Conservation (phyloP, 352 stramenopile species). For the Thalassiosira delicatula region DNA sequence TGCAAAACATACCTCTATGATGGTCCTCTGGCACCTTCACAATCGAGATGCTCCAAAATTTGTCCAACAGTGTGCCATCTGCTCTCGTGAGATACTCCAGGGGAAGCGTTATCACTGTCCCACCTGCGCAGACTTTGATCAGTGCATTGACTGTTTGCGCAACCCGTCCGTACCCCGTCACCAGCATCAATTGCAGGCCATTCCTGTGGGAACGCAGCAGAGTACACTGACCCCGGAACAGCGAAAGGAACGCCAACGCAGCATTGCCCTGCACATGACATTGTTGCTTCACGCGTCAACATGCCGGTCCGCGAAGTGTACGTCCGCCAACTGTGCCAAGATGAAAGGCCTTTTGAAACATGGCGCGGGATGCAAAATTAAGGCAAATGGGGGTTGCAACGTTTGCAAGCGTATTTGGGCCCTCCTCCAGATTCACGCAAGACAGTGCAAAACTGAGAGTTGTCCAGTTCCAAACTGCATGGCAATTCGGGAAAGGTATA, state of each 20-base stretch:
- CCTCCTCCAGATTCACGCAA: constrained; percentile 94
- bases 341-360: constrained; percentile 91
- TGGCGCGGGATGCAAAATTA: constrained; percentile 70
- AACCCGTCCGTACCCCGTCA: too few species aligned
- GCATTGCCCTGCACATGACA: constrained; percentile 96
- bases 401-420: constrained; percentile 97
- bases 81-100: constrained; percentile 92
- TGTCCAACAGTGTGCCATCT: constrained; percentile 95
- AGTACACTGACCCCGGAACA: constrained; percentile 86
- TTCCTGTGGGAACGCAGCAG: too few species aligned
- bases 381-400: constrained; percentile 88
- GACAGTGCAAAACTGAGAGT: constrained; percentile 89
- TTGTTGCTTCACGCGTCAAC: constrained; percentile 95
- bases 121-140: constrained; percentile 91
- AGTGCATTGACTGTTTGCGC: constrained; percentile 91
- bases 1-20: constrained; percentile 99
- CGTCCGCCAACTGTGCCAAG: constrained; percentile 95
- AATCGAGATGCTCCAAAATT: constrained; percentile 97
- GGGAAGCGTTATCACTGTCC: constrained; percentile 94
- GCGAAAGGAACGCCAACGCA: constrained; percentile 92
- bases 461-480: constrained; percentile 95
- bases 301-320: constrained; percentile 90
- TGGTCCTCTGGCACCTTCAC: constrained; percentile 98
- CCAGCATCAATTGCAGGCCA: too few species aligned
- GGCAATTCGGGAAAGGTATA: constrained; percentile 82